Base-by-base conservation (phyloP, 2,329 filamentous ascomycete species). In the Alternaria sp. region DNA sequence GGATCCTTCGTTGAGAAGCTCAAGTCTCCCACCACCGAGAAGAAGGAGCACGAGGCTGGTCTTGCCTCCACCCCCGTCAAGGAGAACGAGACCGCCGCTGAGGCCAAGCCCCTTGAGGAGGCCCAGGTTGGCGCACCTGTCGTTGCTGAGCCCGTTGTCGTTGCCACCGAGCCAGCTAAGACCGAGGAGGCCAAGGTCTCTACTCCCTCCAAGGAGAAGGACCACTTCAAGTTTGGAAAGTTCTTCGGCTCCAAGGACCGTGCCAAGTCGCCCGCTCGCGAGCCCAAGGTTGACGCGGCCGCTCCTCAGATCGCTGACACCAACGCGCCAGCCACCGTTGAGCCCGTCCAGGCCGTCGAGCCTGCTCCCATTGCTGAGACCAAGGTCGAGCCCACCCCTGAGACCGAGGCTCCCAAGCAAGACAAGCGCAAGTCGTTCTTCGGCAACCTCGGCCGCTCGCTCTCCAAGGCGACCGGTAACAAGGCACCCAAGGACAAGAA, bases 391-490 rank as follows among this genome's bases (percentile, higher is more conserved):
- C 78, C 69, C n/a, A 66, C 70, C 55, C 68, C 72, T 61, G 69
- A 72, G 58, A 30, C 46, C 11, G 68, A 70, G 70, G 80, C 85
- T 67, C 80, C 81, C 50, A 77, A 85, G 71, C 93, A 92, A 87
- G 87, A 88, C 83, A 97, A 96, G 92, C 92, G 93, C 81, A 88
- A 90, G 83, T 95, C 92, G 71, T 90, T 94, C 76, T 96, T 96
- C 82, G 88, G 88, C 73, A 90, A 89, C 75, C 88, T 92, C 75
- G 87, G 80, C 70, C 80, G 81, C 69, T 78, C 77, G 28, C 73
- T 79, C 70, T 80, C 77, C 78, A 82, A 82, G 76, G 78, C 79
- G 54, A 73, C 75, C 65, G 73, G 73, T 58, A 63, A 70, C 71
- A 80, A 81, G 73, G 78, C 47, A 5, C 60, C 75, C 70, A 73